A percentile compares a stretch with the other conserved stretches of the same genome.
phyloP scores from a whole-genome alignment of 179 eudicot genomes.

The Silene coronaria region DNA sequence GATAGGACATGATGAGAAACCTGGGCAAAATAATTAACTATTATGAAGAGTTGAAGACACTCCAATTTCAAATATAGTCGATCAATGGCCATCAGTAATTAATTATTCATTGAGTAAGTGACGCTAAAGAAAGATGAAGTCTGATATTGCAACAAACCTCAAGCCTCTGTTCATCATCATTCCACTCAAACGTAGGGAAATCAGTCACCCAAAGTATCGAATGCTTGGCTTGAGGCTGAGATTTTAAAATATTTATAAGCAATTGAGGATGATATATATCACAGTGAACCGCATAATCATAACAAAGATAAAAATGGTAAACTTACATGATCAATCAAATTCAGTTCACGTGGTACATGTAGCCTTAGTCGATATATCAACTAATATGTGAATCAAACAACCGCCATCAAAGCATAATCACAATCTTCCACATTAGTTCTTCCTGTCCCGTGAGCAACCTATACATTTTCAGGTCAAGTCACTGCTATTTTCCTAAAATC shows the following conservation, averaged over 20 bases:
- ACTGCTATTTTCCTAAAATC: too few species aligned
- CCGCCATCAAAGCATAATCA: too few species aligned
- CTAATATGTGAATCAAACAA: too few species aligned
- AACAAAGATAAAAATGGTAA: not conserved
- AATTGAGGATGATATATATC: slow-evolving; percentile 4
- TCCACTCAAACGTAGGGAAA: slow-evolving; percentile 99
- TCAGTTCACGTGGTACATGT: slow-evolving; percentile 63
- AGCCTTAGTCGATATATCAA: slow-evolving; percentile 68
- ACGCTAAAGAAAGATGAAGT: slow-evolving; percentile 1
- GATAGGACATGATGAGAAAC: not conserved
- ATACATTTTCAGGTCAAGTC: too few species aligned
- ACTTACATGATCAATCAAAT: slow-evolving; percentile 79
- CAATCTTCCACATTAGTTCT: too few species aligned
- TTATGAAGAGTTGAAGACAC: not conserved
- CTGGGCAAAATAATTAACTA: not conserved
- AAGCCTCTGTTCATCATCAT: slow-evolving; percentile 69
- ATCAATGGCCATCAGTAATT: not conserved
- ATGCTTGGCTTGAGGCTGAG: slow-evolving; percentile 51
- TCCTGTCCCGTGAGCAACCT: too few species aligned
- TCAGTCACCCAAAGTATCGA: slow-evolving; percentile 92
- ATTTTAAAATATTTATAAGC: slow-evolving; percentile 5
- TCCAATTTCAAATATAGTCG: not conserved
- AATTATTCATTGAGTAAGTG: not conserved
- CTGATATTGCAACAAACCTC: slow-evolving; percentile 47
- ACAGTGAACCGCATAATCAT: slow-evolving; percentile 2